phyloP scores from a whole-genome alignment of 73 alveolate species.

The Stentor roeselii region DNA sequence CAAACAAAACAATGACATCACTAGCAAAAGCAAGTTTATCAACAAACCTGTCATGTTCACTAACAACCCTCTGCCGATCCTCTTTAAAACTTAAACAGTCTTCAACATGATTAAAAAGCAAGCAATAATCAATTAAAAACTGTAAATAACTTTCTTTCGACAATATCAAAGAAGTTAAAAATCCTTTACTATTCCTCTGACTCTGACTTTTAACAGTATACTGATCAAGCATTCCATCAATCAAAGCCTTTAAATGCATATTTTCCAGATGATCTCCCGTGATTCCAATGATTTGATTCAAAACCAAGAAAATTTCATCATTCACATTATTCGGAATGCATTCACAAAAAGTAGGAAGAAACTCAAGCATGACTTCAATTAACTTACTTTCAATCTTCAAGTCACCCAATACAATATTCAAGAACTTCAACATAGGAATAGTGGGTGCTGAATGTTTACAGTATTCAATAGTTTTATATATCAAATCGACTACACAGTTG shows the following conservation, averaged over 20 bases:
- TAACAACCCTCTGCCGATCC: background rate
- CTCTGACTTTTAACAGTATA: conserved; percentile 24
- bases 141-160: background rate
- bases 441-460: conserved; percentile 49
- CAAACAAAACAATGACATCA: background rate
- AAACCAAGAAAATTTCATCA: conserved; percentile 47
- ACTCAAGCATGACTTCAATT: conserved; percentile 25
- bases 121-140: conserved; percentile 16
- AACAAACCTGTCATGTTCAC: conserved; percentile 26
- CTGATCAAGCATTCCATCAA: conserved; percentile 14
- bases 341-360: conserved; percentile 35
- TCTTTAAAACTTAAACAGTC: background rate
- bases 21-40: conserved; percentile 24
- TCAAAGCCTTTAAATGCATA: background rate
- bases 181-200: background rate
- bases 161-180: background rate
- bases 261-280: background rate
- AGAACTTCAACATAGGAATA: conserved; percentile 51
- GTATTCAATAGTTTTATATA: conserved; percentile 31
- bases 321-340: conserved; percentile 62
- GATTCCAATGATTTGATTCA: background rate
- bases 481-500: conserved; percentile 36
- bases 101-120: background rate
- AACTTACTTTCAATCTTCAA: conserved; percentile 29
- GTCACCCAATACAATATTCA: conserved; percentile 41